These are phyloP conservation scores for Cadophora sp. DNA, from an alignment of 2,329 filamentous ascomycete species.

Conservation along the genomic window DNA sequence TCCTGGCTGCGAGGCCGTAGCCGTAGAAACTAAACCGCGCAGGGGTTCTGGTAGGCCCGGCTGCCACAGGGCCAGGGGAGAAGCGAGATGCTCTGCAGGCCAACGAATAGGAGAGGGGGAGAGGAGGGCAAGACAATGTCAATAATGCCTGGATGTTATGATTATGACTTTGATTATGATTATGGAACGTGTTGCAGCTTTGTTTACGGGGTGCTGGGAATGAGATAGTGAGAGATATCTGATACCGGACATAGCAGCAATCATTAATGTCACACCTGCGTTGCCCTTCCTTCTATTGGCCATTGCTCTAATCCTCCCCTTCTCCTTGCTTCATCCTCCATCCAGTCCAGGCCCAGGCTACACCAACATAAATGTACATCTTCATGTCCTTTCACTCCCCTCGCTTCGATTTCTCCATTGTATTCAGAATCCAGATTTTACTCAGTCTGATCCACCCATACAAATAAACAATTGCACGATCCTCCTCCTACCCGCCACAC, in stretches of 20 bases:
- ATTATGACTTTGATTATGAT: not conserved
- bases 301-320: not conserved
- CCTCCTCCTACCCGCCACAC: no score
- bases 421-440: not conserved
- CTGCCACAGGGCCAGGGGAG: not conserved
- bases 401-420: not conserved
- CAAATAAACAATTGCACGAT: not conserved
- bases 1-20: not conserved
- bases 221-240: not conserved
- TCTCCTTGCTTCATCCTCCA: slow-evolving; percentile 2
- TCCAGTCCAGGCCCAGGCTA: not conserved
- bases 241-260: not conserved
- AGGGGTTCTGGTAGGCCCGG: not conserved
- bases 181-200: slow-evolving; percentile 3
- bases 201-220: slow-evolving; percentile 17
- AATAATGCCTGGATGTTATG: slow-evolving; percentile 24
- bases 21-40: slow-evolving; percentile 23
- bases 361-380: not conserved
- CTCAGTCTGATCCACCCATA: no score
- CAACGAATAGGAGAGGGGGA: slow-evolving; percentile 10
- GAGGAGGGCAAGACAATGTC: not conserved
- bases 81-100: slow-evolving; percentile 6
- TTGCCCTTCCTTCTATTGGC: not conserved
- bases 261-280: not conserved
- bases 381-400: not conserved